phyloP scores from a whole-genome alignment of 108 stramenopile species.

The Skeletonema menzelii region DNA sequence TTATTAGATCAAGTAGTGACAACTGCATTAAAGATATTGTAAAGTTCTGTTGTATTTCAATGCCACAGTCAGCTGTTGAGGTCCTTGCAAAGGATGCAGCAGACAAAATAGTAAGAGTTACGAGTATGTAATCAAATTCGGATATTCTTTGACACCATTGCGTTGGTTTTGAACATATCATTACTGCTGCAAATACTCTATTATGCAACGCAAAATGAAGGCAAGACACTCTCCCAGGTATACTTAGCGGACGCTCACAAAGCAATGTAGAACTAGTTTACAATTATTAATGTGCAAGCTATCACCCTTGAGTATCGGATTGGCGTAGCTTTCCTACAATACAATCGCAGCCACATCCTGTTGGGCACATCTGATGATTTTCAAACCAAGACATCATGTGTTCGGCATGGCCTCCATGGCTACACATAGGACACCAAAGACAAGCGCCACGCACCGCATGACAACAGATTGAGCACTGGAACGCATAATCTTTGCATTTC shows the following conservation, averaged over 20 bases:
- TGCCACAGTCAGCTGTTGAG: not conserved
- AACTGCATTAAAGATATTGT: no score
- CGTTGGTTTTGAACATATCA: constrained; percentile 37
- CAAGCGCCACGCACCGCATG: constrained; percentile 72
- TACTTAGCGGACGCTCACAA: constrained; percentile 15
- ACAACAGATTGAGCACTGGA: constrained; percentile 77
- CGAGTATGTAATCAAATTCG: not conserved
- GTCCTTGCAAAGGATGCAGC: not conserved
- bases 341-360: constrained; percentile 74
- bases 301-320: not conserved
- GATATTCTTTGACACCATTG: not conserved
- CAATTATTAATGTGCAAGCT: not conserved
- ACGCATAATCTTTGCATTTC: constrained; percentile 62
- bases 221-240: constrained; percentile 13
- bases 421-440: constrained; percentile 59
- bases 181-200: constrained; percentile 52
- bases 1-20: not conserved
- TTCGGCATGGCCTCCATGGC: constrained; percentile 64
- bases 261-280: no score
- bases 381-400: constrained; percentile 80
- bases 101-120: not conserved
- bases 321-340: not conserved
- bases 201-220: constrained; percentile 44
- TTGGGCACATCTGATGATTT: constrained; percentile 57
- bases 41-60: no score